These are phyloP conservation scores for Pyrus hybrid DNA, from an alignment of 331 rosid species.

Conservation along the genomic window DNA sequence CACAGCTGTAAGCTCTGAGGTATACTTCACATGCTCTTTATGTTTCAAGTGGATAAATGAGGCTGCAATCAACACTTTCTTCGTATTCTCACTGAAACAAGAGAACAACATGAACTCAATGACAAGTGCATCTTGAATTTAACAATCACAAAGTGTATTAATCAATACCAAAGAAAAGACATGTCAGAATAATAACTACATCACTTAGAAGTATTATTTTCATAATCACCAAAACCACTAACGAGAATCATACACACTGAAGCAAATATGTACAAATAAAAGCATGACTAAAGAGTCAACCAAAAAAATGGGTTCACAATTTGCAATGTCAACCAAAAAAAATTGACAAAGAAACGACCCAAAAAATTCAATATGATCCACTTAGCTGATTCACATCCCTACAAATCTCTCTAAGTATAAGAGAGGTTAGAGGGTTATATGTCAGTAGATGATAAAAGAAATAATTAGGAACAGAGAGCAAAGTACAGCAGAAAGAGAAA, in stretches of 20 bases:
- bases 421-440: neutral
- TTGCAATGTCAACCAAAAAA: neutral
- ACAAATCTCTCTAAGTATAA: neutral
- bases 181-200: neutral
- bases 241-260: neutral
- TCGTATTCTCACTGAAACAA: slow-evolving; percentile 76
- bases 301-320: neutral
- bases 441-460: neutral
- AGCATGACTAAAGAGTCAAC: neutral
- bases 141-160: neutral
- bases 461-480: neutral
- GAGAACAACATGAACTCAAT: neutral
- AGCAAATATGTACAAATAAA: neutral
- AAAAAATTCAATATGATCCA: neutral
- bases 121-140: neutral
- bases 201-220: neutral
- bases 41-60: slow-evolving; percentile 74
- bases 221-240: neutral
- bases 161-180: neutral
- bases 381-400: neutral
- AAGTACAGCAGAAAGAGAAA: neutral
- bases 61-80: slow-evolving; percentile 82
- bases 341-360: neutral
- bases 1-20: slow-evolving; percentile 67
- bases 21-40: slow-evolving; percentile 66